Evolutionary conservation across 805 yeast genomes (phyloP).

Genomic region (Saccharomycopsis malanga): DNA sequence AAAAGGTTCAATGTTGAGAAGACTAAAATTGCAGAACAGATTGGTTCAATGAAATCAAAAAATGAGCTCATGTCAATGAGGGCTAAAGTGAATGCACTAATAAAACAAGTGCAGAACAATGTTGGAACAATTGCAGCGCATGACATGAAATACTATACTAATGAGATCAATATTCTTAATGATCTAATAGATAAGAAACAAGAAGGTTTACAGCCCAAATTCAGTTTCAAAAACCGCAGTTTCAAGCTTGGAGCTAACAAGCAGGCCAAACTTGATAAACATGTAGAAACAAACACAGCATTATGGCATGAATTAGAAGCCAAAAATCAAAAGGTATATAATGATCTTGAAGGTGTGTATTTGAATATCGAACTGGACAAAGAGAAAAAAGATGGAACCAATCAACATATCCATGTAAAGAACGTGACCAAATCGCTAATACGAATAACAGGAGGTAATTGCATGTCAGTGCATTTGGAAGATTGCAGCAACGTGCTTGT

Average conservation of each 20-base stretch:
- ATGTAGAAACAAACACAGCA: background rate
- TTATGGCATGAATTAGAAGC: background rate
- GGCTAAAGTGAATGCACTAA: too few species aligned
- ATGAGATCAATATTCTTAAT: constrained; percentile 4
- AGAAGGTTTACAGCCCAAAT: background rate
- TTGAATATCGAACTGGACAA: too few species aligned
- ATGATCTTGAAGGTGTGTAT: background rate
- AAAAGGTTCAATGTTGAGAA: too few species aligned
- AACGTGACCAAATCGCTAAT: background rate
- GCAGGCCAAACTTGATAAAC: background rate
- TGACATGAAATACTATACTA: constrained; percentile 9
- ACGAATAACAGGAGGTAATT: background rate
- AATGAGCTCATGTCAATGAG: too few species aligned
- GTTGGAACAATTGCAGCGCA: background rate
- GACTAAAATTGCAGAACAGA: too few species aligned
- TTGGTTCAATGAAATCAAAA: too few species aligned
- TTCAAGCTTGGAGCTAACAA: background rate
- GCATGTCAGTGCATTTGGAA: constrained; percentile 6
- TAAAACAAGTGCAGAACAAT: too few species aligned
- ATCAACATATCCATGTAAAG: background rate
- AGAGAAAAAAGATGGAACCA: background rate
- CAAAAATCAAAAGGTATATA: background rate
- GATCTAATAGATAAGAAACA: background rate
- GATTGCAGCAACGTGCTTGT: constrained; percentile 1
- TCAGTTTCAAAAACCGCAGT: constrained; percentile 4